Evolutionary conservation across 768 basidiomycete genomes (phyloP).

Genomic region (Calvatia gigantea): DNA sequence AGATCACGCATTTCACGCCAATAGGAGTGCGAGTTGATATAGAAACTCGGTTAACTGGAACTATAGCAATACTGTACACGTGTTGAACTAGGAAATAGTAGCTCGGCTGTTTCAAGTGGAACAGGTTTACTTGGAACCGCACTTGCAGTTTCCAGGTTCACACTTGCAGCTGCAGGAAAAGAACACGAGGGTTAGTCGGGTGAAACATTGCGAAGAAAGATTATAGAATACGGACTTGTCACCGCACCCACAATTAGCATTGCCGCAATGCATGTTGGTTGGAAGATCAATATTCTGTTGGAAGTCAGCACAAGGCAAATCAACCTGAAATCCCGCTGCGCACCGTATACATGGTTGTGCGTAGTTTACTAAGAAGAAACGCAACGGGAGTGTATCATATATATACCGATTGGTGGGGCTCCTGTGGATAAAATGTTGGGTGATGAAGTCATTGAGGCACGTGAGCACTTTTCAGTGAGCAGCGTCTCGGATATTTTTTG

Average conservation of each 20-base stretch:
- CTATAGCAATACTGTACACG: not conserved
- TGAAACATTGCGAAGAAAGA: not conserved
- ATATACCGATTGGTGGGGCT: not conserved
- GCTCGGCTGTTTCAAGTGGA: no score
- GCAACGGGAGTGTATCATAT: not conserved
- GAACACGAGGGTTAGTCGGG: not conserved
- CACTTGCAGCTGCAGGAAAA: slow-evolving; percentile 1
- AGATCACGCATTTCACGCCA: no score
- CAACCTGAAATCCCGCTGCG: not conserved
- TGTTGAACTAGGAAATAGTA: not conserved
- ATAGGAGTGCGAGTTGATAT: no score
- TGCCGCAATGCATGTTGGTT: slow-evolving; percentile 2
- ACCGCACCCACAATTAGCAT: slow-evolving; percentile 4
- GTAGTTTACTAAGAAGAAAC: not conserved
- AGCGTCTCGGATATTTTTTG: no score
- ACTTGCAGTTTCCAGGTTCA: slow-evolving; percentile 8
- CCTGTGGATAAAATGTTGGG: not conserved
- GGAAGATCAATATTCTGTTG: not conserved
- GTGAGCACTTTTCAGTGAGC: no score
- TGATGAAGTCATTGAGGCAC: not conserved
- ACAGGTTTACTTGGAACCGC: not conserved
- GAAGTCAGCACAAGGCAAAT: not conserved
- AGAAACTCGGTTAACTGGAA: not conserved
- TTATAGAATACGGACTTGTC: not conserved
- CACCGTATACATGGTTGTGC: slow-evolving; percentile 1